These are phyloP conservation scores for Apiospora malaysiana DNA, from an alignment of 2,329 filamentous ascomycete genomes.

Conservation along the genomic window DNA sequence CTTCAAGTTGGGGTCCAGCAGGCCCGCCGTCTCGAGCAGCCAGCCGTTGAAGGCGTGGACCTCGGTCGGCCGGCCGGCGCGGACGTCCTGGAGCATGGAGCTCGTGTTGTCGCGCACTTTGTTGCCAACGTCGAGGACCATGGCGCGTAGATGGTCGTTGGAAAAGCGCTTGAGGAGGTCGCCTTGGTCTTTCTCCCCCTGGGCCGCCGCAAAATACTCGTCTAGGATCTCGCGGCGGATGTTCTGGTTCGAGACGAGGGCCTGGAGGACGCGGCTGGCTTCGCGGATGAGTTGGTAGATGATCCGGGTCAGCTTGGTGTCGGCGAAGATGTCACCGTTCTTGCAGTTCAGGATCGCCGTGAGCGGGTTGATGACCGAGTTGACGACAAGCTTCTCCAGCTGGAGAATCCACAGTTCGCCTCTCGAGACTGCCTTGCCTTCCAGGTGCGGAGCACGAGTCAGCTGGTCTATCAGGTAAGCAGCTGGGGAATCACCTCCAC, in stretches of 20 bases:
- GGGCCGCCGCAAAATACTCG: too few species aligned
- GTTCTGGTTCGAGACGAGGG: conserved; percentile 66
- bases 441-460: conserved; percentile 49
- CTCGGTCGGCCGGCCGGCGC: conserved; percentile 58
- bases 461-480: conserved; percentile 51
- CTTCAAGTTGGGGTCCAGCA: conserved; percentile 38
- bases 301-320: conserved; percentile 51
- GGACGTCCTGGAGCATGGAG: conserved; percentile 67
- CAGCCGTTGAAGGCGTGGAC: conserved; percentile 66
- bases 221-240: conserved; percentile 45
- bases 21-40: conserved; percentile 53
- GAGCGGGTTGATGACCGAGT: conserved; percentile 83
- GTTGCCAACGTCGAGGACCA: conserved; percentile 54
- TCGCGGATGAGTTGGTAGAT: conserved; percentile 77
- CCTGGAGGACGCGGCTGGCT: conserved; percentile 73
- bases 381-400: conserved; percentile 85
- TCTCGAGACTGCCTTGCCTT: conserved; percentile 45
- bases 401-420: conserved; percentile 65
- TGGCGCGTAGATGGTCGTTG: conserved; percentile 44
- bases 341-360: conserved; percentile 77
- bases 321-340: conserved; percentile 74
- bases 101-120: conserved; percentile 61
- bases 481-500: conserved; percentile 14
- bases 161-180: conserved; percentile 50
- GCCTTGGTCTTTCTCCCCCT: conserved; percentile 24